Evolutionary conservation across 306 rosid genomes (phyloP), one percentile per base, ranked within the genome.

Genomic region (Castanopsis chinensis): DNA sequence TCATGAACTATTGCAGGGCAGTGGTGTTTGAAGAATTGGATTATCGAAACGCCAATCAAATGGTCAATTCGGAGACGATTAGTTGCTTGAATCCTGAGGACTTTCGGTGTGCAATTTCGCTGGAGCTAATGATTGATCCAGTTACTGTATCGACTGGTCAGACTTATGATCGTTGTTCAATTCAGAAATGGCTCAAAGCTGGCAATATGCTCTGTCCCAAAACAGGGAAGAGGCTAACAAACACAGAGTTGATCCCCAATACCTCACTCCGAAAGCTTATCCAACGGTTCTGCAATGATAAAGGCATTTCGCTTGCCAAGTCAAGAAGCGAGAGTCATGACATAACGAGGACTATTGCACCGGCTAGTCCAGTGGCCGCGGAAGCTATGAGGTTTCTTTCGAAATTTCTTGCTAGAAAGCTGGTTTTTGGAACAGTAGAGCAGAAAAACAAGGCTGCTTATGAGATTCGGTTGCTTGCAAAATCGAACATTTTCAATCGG

Each of bases 121-220:
- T 94, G 0, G 97, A 92, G 68, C 35, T 88, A 20, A 92, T 94
- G 97, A 85, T 81, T 3, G 97, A 94, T 27, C 98, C 98, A 5
- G 98, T 94, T 3, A 94, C 97, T 2, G 84, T 94, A 2, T 87
- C 95, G 6, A 94, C 98, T 0, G 98, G 98, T 4, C 98, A 94
- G 59, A 94, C 98, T 37, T 94, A 91, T n/a, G 97, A 94, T 63
- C 88, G 97, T 14, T 55, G 71, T 56, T 91, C 97, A 17, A 94
- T 94, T 82, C 67, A 86, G 6, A 91, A 86, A 89, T 94, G 98
- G 98, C 86, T 94, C 5, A 76, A 82, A 61, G 89, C 90, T 7
- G 97, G 98, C 13, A 91, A 94, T 71, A 18, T 11, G 19, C 82
- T 51, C 8, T 94, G 98, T 30, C 98, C 98, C 7, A 92, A 91